These are phyloP conservation scores for Citrullus amarus DNA, from an alignment of 306 rosid genomes.

Conservation along the genomic window DNA sequence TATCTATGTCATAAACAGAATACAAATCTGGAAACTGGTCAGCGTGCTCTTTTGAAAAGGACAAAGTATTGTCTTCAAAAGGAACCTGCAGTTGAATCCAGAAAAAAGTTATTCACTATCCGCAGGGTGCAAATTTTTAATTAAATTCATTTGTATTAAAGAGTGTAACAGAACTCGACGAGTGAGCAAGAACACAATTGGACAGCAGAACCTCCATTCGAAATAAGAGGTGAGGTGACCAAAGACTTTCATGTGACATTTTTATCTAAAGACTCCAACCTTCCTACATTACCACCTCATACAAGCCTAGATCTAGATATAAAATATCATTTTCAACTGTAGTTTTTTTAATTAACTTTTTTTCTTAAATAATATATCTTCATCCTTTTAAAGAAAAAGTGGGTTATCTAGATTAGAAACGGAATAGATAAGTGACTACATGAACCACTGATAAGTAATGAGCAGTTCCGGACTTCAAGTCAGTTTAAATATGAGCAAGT, in stretches of 20 bases:
- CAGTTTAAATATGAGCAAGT: not conserved
- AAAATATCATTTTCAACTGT: not conserved
- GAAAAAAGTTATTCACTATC: constrained; percentile 5
- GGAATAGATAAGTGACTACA: not conserved
- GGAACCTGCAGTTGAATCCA: constrained; percentile 35
- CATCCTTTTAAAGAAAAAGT: not conserved
- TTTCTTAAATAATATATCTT: not conserved
- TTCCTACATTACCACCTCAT: not conserved
- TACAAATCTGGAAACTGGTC: constrained; percentile 41
- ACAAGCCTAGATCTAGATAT: not conserved
- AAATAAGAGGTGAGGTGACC: not conserved
- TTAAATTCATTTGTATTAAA: not conserved
- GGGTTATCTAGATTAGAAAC: not conserved
- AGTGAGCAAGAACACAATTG: not conserved
- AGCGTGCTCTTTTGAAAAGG: constrained; percentile 29
- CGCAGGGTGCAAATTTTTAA: not conserved
- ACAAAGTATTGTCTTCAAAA: constrained; percentile 35
- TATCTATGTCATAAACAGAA: constrained; percentile 22
- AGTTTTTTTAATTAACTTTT: not conserved
- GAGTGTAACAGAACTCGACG: not conserved
- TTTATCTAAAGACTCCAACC: not conserved
- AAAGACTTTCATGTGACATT: not conserved
- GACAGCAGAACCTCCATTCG: not conserved
- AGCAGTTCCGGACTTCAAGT: not conserved
- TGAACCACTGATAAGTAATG: not conserved